phyloP scores from a whole-genome alignment of 768 basidiomycete genomes.

The Lentinula detonsa region DNA sequence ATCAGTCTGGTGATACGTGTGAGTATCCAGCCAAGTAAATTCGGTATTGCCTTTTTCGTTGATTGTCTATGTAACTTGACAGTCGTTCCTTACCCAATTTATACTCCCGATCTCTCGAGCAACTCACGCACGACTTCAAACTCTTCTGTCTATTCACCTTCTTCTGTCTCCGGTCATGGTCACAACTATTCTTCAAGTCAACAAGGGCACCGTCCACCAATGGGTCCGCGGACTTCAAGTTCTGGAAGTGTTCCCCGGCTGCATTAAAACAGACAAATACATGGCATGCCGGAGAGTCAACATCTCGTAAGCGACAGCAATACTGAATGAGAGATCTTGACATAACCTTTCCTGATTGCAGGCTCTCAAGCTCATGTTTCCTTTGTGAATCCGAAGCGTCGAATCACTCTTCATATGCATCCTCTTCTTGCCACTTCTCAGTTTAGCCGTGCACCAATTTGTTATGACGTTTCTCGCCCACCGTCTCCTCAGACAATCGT shows the following conservation, averaged over 20 bases:
- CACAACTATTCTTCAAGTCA: conserved; percentile 18
- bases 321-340: not conserved
- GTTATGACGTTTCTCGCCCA: conserved; percentile 50
- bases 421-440: conserved; percentile 54
- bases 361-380: conserved; percentile 26
- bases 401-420: conserved; percentile 48
- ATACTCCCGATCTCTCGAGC: conserved; percentile 14
- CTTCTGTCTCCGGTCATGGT: conserved; percentile 13
- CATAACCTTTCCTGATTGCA: conserved; percentile 4
- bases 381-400: conserved; percentile 27
- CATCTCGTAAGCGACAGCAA: not conserved
- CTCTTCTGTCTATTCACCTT: conserved; percentile 6
- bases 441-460: conserved; percentile 53
- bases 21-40: not conserved
- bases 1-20: conserved; percentile 17
- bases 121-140: conserved; percentile 9
- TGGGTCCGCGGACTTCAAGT: conserved; percentile 32
- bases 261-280: conserved; percentile 40
- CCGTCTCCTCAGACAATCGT: conserved; percentile 55
- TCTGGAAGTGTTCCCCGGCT: conserved; percentile 34
- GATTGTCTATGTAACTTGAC: not conserved
- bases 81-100: conserved; percentile 20
- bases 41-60: not conserved
- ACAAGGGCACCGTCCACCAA: conserved; percentile 15
- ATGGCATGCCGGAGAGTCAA: conserved; percentile 43